Conservation (phyloP, 2,329 filamentous ascomycete genomes). For the Calycina herbarum region DNA sequence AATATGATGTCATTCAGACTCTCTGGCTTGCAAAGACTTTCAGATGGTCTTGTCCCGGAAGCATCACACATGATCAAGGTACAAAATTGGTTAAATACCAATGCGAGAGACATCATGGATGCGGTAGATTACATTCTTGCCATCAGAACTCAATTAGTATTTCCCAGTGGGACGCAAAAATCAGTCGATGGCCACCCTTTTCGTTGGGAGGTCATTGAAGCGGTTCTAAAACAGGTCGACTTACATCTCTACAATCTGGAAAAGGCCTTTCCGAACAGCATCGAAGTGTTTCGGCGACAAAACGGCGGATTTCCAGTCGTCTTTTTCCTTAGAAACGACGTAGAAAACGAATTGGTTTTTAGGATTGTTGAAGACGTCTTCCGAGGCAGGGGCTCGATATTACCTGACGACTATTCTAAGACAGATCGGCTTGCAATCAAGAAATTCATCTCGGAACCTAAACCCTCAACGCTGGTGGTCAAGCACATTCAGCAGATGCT, state of each 20-base stretch:
- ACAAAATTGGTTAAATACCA: slow-evolving; percentile 45
- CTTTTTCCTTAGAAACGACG: slow-evolving; percentile 46
- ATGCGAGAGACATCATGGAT: slow-evolving; percentile 52
- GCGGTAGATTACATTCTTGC: slow-evolving; percentile 47
- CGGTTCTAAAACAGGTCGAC: slow-evolving; percentile 36
- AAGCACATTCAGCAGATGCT: slow-evolving; percentile 36
- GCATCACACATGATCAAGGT: slow-evolving; percentile 45
- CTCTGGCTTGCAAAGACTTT: slow-evolving; percentile 49
- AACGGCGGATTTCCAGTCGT: slow-evolving; percentile 47
- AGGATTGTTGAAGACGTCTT: slow-evolving; percentile 40
- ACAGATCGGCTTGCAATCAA: slow-evolving; percentile 34
- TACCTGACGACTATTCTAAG: slow-evolving; percentile 22
- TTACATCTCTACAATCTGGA: slow-evolving; percentile 39
- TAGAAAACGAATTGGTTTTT: slow-evolving; percentile 38
- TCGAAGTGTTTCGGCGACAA: slow-evolving; percentile 43
- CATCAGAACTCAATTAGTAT: slow-evolving; percentile 43
- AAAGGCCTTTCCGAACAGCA: slow-evolving; percentile 41
- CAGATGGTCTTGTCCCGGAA: slow-evolving; percentile 40
- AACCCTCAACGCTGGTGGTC: slow-evolving; percentile 25
- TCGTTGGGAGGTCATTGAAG: slow-evolving; percentile 40
- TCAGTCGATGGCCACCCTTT: slow-evolving; percentile 42
- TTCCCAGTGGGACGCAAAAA: slow-evolving; percentile 41
- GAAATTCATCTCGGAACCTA: slow-evolving; percentile 32
- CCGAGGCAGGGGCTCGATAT: slow-evolving; percentile 29
- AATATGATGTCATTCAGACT: slow-evolving; percentile 55